phyloP scores from a whole-genome alignment of 441 rosid genomes.

The Adansonia grandidieri region DNA sequence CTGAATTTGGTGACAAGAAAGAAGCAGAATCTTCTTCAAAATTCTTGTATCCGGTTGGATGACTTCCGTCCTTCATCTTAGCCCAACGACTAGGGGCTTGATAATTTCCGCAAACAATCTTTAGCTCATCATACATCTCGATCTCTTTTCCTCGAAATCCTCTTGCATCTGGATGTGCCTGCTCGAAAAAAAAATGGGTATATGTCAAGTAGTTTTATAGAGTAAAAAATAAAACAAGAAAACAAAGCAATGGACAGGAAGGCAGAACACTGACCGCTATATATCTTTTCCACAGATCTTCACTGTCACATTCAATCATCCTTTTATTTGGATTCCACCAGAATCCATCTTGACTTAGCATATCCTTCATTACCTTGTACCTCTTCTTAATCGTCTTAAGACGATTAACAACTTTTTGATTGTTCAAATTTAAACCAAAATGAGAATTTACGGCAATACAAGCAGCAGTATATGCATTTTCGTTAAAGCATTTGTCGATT shows the following conservation, averaged over 20 bases:
- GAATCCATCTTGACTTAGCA: conserved; percentile 80
- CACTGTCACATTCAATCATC: conserved; percentile 71
- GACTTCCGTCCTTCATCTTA: conserved; percentile 65
- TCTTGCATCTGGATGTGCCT: conserved; percentile 81
- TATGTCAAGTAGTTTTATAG: too few relatives aligned
- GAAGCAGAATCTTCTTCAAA: conserved; percentile 80
- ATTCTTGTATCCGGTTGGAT: conserved; percentile 43
- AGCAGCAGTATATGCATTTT: conserved; percentile 80
- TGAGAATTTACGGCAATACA: conserved; percentile 73
- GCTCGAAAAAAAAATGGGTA: conserved; percentile 14
- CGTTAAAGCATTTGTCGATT: conserved; percentile 81
- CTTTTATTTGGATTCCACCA: conserved; percentile 70
- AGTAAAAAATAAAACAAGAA: too few relatives aligned
- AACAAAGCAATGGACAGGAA: too few relatives aligned
- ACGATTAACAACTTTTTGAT: conserved; percentile 81
- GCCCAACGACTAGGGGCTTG: conserved; percentile 74
- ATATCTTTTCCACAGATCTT: conserved; percentile 85
- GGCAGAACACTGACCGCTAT: conserved; percentile 52
- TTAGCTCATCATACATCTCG: conserved; percentile 85
- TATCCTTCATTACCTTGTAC: conserved; percentile 75
- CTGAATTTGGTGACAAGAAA: conserved; percentile 61
- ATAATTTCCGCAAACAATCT: conserved; percentile 79
- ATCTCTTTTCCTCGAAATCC: conserved; percentile 80
- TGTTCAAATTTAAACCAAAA: conserved; percentile 72
- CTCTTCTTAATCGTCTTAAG: conserved; percentile 89